These are phyloP conservation scores for Eucalyptus urophylla DNA, from an alignment of 345 rosid species.

Conservation along the genomic window DNA sequence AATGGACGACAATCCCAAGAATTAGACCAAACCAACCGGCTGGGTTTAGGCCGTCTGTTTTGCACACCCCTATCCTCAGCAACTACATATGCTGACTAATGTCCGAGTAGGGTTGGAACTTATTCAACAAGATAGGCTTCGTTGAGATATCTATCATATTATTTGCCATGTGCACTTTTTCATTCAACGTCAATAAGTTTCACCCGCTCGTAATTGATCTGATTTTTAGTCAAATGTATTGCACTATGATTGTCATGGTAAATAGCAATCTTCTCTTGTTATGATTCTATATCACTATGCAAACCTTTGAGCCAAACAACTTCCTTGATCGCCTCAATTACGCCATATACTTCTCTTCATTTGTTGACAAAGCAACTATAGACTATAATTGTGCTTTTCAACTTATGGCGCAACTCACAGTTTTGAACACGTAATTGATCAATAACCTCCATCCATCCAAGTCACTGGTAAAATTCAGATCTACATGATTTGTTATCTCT, in stretches of 20 bases:
- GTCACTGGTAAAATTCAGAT: neutral
- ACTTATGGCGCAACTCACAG: neutral
- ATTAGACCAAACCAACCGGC: accelerated
- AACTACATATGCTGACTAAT: neutral
- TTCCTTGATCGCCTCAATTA: neutral
- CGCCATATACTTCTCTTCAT: neutral
- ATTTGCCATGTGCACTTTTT: neutral
- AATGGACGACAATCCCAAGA: too few relatives aligned
- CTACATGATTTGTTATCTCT: neutral
- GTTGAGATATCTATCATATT: too few relatives aligned
- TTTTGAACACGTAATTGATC: neutral
- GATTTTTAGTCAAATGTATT: neutral
- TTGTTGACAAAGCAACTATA: neutral
- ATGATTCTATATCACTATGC: neutral
- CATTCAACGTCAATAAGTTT: neutral
- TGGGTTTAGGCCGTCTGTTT: accelerated
- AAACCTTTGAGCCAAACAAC: neutral
- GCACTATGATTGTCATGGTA: neutral
- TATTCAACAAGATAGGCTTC: neutral
- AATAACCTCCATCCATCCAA: neutral
- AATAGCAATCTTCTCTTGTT: neutral
- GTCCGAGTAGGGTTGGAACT: neutral
- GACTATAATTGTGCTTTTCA: neutral
- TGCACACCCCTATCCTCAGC: neutral
- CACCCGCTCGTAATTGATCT: neutral